Evolutionary conservation across 345 rosid genomes (phyloP), one percentile per base, ranked within the genome.

Genomic region (Crucihimalaya himalaica): DNA sequence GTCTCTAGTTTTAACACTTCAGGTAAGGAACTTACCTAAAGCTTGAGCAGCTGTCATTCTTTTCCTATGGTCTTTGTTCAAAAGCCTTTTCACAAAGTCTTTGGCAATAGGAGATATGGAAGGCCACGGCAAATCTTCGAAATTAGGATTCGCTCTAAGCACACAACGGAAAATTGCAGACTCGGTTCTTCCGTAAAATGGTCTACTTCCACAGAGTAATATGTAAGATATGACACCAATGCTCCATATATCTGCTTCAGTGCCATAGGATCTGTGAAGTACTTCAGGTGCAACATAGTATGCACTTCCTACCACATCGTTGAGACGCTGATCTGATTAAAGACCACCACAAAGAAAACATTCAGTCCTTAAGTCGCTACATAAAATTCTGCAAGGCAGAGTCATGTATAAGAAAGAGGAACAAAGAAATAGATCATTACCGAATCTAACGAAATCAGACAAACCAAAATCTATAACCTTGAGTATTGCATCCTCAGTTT

Each of bases 201-300:
- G 99, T 71, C 98, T 86, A 83, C 98, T 90, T 73, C 99, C 99
- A 80, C 99, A 96, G 55, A 96, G 82, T 70, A 96, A 80, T 74
- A 96, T 90, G 76, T 96, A 92, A 37, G 91, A 71, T 84, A 92
- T 92, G 74, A 96, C 97, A 29, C 98, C 99, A 53, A 96, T 84
- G 73, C 99, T 92, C 99, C 99, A 96, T 78, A 90, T 84, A 83
- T 96, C 99, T 28, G 96, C 98, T 76, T 96, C 99, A 27, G 87
- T 80, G 62, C 88, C 84, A 80, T 96, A 96, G 45, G 95, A 90
- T 83, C 98, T 92, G 80, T 96, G 98, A 47, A 96, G 94, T 59
- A 96, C 99, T 87, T 96, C 98, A 27, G 99, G 97, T 18, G 99
- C 93, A 67, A 96, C 99, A 79, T 96, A 92, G 81, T 89, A 96